A percentile compares a stretch with the other conserved stretches of the same genome.
These are phyloP conservation scores for Candida parachauliodes DNA, from an alignment of 805 yeast species.

Conservation along the genomic window DNA sequence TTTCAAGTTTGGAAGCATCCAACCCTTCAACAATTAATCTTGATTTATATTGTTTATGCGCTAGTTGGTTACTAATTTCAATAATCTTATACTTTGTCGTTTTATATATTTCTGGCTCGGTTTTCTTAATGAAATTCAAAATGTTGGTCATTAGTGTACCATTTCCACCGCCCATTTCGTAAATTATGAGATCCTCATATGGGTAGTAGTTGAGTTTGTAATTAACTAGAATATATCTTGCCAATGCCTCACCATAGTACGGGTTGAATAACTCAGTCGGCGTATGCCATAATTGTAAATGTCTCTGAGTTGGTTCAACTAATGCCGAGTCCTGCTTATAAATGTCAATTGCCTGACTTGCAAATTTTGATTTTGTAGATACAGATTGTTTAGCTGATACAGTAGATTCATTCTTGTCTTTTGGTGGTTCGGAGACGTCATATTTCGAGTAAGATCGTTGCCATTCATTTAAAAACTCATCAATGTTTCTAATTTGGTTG, in stretches of 20 bases:
- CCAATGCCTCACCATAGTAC: slow-evolving; percentile 80
- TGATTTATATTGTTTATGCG: slow-evolving; percentile 47
- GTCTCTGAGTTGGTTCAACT: slow-evolving; percentile 24
- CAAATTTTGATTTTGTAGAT: slow-evolving; percentile 23
- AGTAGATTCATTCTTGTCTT: not conserved
- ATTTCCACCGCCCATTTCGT: slow-evolving; percentile 89
- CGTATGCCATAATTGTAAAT: slow-evolving; percentile 81
- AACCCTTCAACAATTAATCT: slow-evolving; percentile 37
- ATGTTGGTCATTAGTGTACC: slow-evolving; percentile 81
- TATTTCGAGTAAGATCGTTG: slow-evolving; percentile 54
- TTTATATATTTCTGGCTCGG: slow-evolving; percentile 71
- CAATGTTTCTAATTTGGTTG: slow-evolving; percentile 53
- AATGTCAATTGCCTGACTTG: slow-evolving; percentile 22
- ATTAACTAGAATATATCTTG: slow-evolving; percentile 70
- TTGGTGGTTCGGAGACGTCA: slow-evolving; percentile 22
- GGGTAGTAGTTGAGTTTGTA: slow-evolving; percentile 68
- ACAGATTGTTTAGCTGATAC: not conserved
- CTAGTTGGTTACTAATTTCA: slow-evolving; percentile 65
- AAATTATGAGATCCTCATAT: slow-evolving; percentile 66
- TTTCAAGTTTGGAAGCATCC: slow-evolving; percentile 55
- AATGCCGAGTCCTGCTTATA: slow-evolving; percentile 22
- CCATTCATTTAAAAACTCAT: slow-evolving; percentile 72
- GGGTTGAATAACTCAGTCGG: slow-evolving; percentile 87
- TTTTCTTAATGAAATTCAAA: slow-evolving; percentile 55
- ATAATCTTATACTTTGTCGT: slow-evolving; percentile 67